Base-by-base conservation (phyloP, 169 alveolate genomes). In the Cryptosporidium ubiquitum region DNA sequence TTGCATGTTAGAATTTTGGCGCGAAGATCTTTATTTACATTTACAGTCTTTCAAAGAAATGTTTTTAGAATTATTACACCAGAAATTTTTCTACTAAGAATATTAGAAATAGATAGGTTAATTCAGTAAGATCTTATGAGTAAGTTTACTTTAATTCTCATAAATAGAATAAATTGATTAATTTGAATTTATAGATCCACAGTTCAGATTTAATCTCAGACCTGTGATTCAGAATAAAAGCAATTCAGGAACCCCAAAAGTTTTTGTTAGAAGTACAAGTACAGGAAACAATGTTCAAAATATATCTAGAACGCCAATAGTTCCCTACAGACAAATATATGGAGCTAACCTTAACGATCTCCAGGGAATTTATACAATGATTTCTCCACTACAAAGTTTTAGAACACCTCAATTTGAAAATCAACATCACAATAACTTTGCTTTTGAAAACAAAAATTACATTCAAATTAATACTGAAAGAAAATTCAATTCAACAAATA, bases 21-120 rank as follows among this genome's bases (percentile, higher is more conserved):
- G 89, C 89, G 58, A 79, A 79, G 89, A 79, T 79, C 89, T 79
- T 40, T 31, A 79, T 79, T 61, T 79, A 61, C 37, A 49, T 40
- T 69, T 20, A 42, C 55, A 26, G 71, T 47, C 89, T 47, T 33
- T 7, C 23, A 47, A n/a, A 29, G 61, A 71, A 49, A 47, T 70
- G n/a, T 29, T 49, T n/a, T 23, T 18, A 49, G 20, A 37, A 29
- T 47, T 10, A 47, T 49, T 5, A 51, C 29, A 23, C 39, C 5
- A 3, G 0, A 12, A 1, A 70, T 9, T 49, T 29, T 49, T 20
- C 3, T 2, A 5, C 16, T 47, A 14, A 0, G 16, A 26, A n/a
- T 33, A 70, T 4, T 26, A 23, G 69, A 16, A 47, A 49, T 16
- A 47, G 23, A 70, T 37, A 70, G 2, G 4, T 9, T 4, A 7